Evolutionary conservation across 78 protist genomes (phyloP).

Genomic region (Mantamonas sphyraenae): DNA sequence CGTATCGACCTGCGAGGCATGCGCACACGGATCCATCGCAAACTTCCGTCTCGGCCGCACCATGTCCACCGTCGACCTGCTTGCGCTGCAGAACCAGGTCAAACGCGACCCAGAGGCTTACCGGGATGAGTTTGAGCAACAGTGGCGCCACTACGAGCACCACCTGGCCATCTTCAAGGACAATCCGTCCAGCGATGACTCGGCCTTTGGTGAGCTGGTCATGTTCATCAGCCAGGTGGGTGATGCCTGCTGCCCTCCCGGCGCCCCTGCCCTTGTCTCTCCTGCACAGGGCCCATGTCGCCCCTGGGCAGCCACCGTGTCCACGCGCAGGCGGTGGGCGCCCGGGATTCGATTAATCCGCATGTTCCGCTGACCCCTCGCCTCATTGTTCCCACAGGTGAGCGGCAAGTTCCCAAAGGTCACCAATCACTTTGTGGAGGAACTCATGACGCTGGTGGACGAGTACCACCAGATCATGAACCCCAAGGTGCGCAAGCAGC

Average conservation of each 20-base stretch:
- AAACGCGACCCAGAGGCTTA: constrained; percentile 73
- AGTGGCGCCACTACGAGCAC: constrained; percentile 55
- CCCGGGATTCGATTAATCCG: too few relatives aligned
- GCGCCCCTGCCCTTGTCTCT: background rate
- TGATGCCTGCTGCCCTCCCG: background rate
- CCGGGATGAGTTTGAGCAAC: constrained; percentile 69
- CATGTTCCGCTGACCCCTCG: background rate
- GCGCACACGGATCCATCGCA: too few relatives aligned
- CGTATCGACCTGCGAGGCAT: too few relatives aligned
- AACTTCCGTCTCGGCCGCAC: too few relatives aligned
- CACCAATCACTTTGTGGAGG: constrained; percentile 24
- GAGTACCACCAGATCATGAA: constrained; percentile 31
- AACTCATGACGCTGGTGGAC: constrained; percentile 43
- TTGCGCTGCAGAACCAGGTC: constrained; percentile 62
- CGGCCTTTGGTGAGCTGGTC: constrained; percentile 38
- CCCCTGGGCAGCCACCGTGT: background rate
- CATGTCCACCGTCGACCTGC: too few relatives aligned
- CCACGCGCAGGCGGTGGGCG: background rate
- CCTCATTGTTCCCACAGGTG: background rate
- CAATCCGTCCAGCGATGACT: constrained; percentile 41
- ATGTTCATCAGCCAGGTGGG: constrained; percentile 52
- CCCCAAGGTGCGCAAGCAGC: constrained; percentile 32
- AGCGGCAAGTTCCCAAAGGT: constrained; percentile 34
- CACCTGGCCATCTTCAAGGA: constrained; percentile 46
- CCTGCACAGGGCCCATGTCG: background rate